Base-by-base conservation (phyloP, 164 flowering plant genomes). In the Macadamia tetraphylla region DNA sequence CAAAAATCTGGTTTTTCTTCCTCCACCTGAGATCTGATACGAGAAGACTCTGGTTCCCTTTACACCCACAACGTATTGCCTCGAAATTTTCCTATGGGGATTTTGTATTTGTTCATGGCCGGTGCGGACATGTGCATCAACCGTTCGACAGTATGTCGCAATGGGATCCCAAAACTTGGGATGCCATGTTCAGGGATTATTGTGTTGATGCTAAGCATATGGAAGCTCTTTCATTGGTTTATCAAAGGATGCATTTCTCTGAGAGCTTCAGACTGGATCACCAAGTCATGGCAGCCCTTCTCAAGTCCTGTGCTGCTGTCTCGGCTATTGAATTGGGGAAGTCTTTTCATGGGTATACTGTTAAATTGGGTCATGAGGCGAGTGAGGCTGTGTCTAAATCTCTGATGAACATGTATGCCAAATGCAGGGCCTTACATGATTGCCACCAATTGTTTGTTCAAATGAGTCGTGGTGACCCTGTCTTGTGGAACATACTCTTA, bases 351-450 rank as follows among this genome's bases (percentile, higher is more conserved):
- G 70, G 85, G 35, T 76, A 67, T 67, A 80, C 62, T 30, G 42
- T 85, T 12, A 92, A 85, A 63, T 67, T 71, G n/a, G 92, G 96
- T 23, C 81, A 80, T 66, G 44, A 75, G 17, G 72, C 81, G 14
- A 84, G 82, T 69, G 71, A 53, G 9, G 49, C 63, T 56, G 77
- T 86, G 3, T 77, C 77, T 17, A 92, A 92, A 66, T 87, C 84
- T 13, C 69, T 90, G 66, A 84, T 92, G 69, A 92, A 90, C 75
- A 73, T 88, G 90, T 90, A 92, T 74, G 96, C 96, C 4, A 92
- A 88, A 73, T 83, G 82, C 55, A 83, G 86, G 11, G 74, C 63
- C 44, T 65, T 82, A 29, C 60, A 67, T 66, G 89, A 90, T 55
- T 83, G 85, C 66, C 72, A 63, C 62, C 67, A 60, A 18, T 58